Evolutionary conservation across 352 stramenopile genomes (phyloP), one percentile per base, ranked within the genome.

Genomic region (Globisporangium cystogenes): DNA sequence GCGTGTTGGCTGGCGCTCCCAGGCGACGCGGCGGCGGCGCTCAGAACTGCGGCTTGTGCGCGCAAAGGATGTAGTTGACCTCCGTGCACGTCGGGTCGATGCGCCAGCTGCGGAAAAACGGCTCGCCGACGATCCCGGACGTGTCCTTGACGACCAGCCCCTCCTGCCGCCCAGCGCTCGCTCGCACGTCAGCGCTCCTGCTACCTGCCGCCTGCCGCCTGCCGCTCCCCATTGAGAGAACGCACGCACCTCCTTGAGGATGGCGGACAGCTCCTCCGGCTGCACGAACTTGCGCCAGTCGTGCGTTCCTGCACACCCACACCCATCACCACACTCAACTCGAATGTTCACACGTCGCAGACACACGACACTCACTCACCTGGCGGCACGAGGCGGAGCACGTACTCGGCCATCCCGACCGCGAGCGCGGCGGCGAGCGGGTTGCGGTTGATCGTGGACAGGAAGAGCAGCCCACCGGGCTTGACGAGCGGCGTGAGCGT

Each of bases 371-470:
- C 5, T n/a, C 12, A 43, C 35, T 18, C 51, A 72, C 73, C 79
- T 62, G 79, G 77, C 4, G 84, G 84, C 26, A 94, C 67, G 26
- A 94, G 70, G 20, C 68, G 66, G 40, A 94, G 58, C 37, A 93
- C 56, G 42, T 92, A 89, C 56, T 94, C 84, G 14, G 82, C 82
- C 50, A 75, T 78, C 47, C 79, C 81, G 51, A 94, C 86, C 12
- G 78, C 77, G 29, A 91, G 60, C 29, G 73, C 68, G 4, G 72
- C 79, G 1, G 84, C 86, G 21, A 90, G 55, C 24, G 69, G 56
- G 8, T 82, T 93, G 43, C 84, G 82, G 62, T 92, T 94, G 60
- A 94, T 91, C 36, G 84, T 88, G 57, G 84, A 94, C 52, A 94
- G 52, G 60, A 94, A 94, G 14, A 94, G 52, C 49, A 94, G 29